Base-by-base conservation (phyloP, 2,329 filamentous ascomycete species). In the Dactylellina cionopaga region DNA sequence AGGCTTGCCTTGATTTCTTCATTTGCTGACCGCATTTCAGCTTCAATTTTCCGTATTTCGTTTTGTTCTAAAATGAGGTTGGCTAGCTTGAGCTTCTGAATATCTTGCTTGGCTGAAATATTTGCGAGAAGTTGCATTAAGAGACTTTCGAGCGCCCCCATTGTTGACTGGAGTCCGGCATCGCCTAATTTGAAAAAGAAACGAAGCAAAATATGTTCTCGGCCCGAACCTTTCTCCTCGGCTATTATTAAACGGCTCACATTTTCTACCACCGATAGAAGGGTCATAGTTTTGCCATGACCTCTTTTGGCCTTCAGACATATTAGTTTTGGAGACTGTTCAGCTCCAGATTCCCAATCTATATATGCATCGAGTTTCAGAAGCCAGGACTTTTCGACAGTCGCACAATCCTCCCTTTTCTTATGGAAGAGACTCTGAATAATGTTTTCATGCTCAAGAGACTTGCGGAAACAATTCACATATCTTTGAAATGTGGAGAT, bases 121-220 rank as follows among this genome's bases (percentile, higher is more conserved):
- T 37, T 37, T 25, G 17, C 33, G 11, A 63, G 24, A 19, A 63
- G 33, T n/a, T 63, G 58, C 1, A 33, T 51, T 15, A 63, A 25
- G 19, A 63, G 35, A 29, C 31, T 52, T 25, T 63, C 58, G 2
- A 63, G 17, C 0, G 58, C 44, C 13, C 46, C 13, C 5, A 43
- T n/a, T 7, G 15, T 33, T 27, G 58, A 63, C 44, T 63, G 44
- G 1, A 63, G 58, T 24, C 37, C 58, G 11, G 19, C 29, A 6
- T 63, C 58, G 1, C 58, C 58, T 6, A 51, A 24, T 44, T 63
- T 63, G 25, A 63, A 63, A 17, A 63, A 63, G 24, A 63, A 63
- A 7, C 58, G 58, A 22, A 63, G 52, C 5, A 63, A 43, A 5
- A 29, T 63, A 11, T 11, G 13, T 31, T 39, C 24, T 13, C 13